phyloP scores from a whole-genome alignment of 352 stramenopile genomes.

The Phytophthora pinifolia region DNA sequence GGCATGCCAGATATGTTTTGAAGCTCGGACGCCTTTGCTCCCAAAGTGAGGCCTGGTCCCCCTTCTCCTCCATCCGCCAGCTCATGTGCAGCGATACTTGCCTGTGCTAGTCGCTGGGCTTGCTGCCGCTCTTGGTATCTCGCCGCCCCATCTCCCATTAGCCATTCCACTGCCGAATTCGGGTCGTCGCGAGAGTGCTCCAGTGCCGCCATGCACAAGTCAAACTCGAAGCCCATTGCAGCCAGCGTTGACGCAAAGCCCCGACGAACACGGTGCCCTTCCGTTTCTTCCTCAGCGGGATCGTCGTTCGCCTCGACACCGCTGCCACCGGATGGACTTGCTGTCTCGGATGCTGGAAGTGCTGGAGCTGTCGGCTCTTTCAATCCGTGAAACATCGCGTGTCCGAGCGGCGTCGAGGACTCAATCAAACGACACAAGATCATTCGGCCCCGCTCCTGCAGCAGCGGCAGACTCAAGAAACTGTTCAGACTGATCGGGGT shows the following conservation, averaged over 20 bases:
- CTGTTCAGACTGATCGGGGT: slow-evolving; percentile 62
- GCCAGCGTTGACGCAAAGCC: slow-evolving; percentile 82
- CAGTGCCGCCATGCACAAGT: slow-evolving; percentile 83
- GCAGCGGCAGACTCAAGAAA: slow-evolving; percentile 72
- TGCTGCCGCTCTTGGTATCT: slow-evolving; percentile 77
- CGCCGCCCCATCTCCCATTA: slow-evolving; percentile 75
- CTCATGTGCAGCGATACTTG: slow-evolving; percentile 39
- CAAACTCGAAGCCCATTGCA: slow-evolving; percentile 89
- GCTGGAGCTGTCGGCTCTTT: slow-evolving; percentile 51
- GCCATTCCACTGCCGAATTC: slow-evolving; percentile 84
- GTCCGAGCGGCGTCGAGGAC: slow-evolving; percentile 72
- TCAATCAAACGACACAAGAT: slow-evolving; percentile 86
- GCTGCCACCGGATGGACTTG: neutral
- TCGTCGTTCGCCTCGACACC: slow-evolving; percentile 43
- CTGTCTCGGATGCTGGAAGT: slow-evolving; percentile 19
- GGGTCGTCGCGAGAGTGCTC: slow-evolving; percentile 82
- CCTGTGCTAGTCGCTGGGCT: slow-evolving; percentile 49
- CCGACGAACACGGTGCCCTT: slow-evolving; percentile 67
- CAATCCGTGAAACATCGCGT: slow-evolving; percentile 77
- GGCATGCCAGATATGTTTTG: slow-evolving; percentile 80
- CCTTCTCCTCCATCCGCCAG: slow-evolving; percentile 21
- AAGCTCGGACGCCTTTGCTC: slow-evolving; percentile 72
- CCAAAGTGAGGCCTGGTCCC: slow-evolving; percentile 31
- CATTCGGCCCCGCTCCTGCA: slow-evolving; percentile 84
- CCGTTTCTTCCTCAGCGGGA: slow-evolving; percentile 71